Conservation (phyloP, 169 alveolate species). For the Babesia caballi region DNA sequence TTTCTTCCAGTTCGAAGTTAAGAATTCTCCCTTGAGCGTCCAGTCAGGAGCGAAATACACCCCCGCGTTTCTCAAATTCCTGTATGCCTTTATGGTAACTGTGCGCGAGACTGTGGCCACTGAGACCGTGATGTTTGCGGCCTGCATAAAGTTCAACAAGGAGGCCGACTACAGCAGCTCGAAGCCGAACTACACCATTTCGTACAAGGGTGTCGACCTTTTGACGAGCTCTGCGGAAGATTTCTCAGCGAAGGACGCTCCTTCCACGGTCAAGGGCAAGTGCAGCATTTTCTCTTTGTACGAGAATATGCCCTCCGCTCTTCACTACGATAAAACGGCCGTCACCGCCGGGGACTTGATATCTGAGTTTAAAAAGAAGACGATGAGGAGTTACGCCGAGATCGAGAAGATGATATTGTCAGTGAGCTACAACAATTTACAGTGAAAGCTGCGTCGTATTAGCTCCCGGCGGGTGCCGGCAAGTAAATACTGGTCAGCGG, state of each 20-base stretch:
- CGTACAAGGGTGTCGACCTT: background rate
- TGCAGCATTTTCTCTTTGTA: slow-evolving; percentile 11
- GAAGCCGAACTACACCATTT: background rate
- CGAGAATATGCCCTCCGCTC: slow-evolving; percentile 11
- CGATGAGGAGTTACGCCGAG: background rate
- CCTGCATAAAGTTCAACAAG: slow-evolving; percentile 19
- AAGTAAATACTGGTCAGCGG: too few species aligned
- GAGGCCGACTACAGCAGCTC: background rate
- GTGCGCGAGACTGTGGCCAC: slow-evolving; percentile 1
- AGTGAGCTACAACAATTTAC: too few species aligned
- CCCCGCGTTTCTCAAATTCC: background rate
- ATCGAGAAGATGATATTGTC: background rate
- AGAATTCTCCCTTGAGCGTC: background rate
- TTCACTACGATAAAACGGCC: background rate
- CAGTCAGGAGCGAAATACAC: background rate
- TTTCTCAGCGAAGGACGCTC: background rate
- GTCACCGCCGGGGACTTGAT: background rate
- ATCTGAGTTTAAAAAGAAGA: background rate
- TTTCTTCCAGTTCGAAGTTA: background rate
- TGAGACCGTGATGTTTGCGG: background rate
- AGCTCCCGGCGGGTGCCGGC: too few species aligned
- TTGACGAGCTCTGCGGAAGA: background rate
- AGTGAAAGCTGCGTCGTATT: too few species aligned
- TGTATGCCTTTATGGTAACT: background rate
- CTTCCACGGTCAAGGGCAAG: background rate